Base-by-base conservation (phyloP, 169 alveolate species). In the Besnoitia besnoiti region DNA sequence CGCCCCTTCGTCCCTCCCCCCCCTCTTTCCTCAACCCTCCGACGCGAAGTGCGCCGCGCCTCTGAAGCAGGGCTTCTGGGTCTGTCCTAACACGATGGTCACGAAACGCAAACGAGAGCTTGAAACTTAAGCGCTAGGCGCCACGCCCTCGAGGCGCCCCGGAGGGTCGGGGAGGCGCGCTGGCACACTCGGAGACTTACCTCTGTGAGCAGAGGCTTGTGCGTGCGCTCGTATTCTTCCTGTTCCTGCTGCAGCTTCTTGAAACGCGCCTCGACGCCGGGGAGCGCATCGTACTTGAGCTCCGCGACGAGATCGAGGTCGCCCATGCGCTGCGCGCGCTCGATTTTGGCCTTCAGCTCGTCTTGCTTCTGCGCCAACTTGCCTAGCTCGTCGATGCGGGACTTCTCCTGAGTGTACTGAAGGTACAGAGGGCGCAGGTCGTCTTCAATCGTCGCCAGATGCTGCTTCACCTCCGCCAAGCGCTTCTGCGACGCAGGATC, bases 301-400 rank as follows among this genome's bases (percentile, higher is more conserved):
- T 97, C 98, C 7, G 98, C 98, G n/a, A 98, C 98, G 59, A 67
- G 94, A 75, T 97, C 96, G 33, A 96, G 92, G 80, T 97, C 97
- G 61, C 96, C 96, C 46, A 95, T 96, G 73, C 98, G 87, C 91
- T 97, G 97, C 0, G 98, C 98, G 89, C 93, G 95, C 79, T 97
- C 98, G 30, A 97, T 95, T 87, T 97, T 97, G 27, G 95, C 94
- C 94, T 96, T 96, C 24, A 97, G 97, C 30, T 96, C 97, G 85
- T 97, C 98, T 40, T 93, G 94, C 55, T 97, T 91, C 90, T 95
- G 96, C 85, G 96, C 96, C 30, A 97, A 90, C 82, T 95, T 96
- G 44, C 98, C 62, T 40, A 96, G 96, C 47, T 94, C 95, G 55
- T 97, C 98, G 0, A 97, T 97, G 24, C 96, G 93, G 33, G 92